Evolutionary conservation across 2,329 filamentous ascomycete species (phyloP), one percentile per base, ranked within the genome.

Genomic region (Metarhizium robertsii): DNA sequence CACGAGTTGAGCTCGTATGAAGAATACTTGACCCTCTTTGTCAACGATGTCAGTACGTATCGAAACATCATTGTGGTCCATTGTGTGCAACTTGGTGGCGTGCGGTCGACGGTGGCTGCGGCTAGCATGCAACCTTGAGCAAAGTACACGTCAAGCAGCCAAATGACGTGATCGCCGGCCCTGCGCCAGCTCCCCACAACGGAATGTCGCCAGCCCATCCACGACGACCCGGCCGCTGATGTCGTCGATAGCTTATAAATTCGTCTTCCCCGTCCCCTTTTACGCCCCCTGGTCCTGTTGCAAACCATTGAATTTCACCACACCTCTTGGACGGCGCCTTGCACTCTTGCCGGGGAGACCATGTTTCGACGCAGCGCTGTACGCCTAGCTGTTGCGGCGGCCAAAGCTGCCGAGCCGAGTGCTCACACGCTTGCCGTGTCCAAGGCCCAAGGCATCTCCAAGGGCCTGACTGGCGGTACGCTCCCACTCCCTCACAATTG

Each of bases 381-480:
- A 65, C 80, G 82, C 59, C 86, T 94, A 51, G 81, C 83, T 58
- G 73, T 78, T 63, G 79, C 83, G 57, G 71, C 74, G 61, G 73
- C 73, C 57, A 74, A 73, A 58, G 70, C 72, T 53, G 69, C 70
- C 7, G 69, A 70, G 55, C 77, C 79, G 43, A 75, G 76, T 69
- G 66, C 80, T 49, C 83, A 89, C 66, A 84, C 84, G 32, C 76
- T 92, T 58, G 80, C 80, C 60, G 84, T 96, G 57, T 90, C 90
- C 46, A 84, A 84, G 67, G 88, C 88, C 34, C 91, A 96, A 70
- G 87, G 89, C 55, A 74, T 90, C 57, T 85, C 89, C 52, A 81
- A 86, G 68, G 86, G 90, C 50, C 79, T 96, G 62, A 85, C 90
- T 54, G 90, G 88, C 76, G 91, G 90, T 94, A 80, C 59, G 73